These are phyloP conservation scores for Pseudogymnoascus sp. DNA, from an alignment of 2,329 filamentous ascomycete species.

Conservation along the genomic window DNA sequence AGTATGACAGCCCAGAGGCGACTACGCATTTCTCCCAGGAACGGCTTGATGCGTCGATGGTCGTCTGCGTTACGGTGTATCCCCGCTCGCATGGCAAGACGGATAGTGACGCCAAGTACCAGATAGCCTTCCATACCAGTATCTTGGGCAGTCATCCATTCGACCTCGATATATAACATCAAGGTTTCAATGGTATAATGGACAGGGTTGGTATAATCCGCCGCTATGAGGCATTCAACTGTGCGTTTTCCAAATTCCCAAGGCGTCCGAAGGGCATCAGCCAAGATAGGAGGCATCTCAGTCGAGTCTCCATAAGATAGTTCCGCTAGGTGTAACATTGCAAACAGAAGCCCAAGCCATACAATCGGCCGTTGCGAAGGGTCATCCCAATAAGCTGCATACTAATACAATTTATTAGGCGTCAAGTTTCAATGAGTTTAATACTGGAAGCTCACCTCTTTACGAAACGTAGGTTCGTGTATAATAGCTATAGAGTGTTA, in stretches of 20 bases:
- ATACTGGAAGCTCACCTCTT: slow-evolving; percentile 11
- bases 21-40: slow-evolving; percentile 11
- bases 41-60: slow-evolving; percentile 10
- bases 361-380: slow-evolving; percentile 11
- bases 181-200: slow-evolving; percentile 14
- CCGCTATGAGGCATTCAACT: slow-evolving; percentile 13
- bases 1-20: slow-evolving; percentile 10
- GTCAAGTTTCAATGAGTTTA: background rate
- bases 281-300: background rate
- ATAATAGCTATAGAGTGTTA: slow-evolving; percentile 12
- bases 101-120: slow-evolving; percentile 11
- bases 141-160: slow-evolving; percentile 14
- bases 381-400: slow-evolving; percentile 13
- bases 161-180: slow-evolving; percentile 12
- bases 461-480: slow-evolving; percentile 14
- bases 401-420: slow-evolving; percentile 9
- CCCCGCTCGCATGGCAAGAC: slow-evolving; percentile 14
- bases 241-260: slow-evolving; percentile 12
- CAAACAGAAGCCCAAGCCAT: slow-evolving; percentile 15
- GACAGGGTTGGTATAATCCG: slow-evolving; percentile 14
- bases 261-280: background rate
- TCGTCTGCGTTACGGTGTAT: slow-evolving; percentile 10
- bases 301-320: slow-evolving; percentile 11
- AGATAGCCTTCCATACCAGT: slow-evolving; percentile 11
- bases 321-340: slow-evolving; percentile 12